A percentile compares a stretch with the other conserved stretches of the same genome.
phyloP scores from a whole-genome alignment of 1,139 yeast species.

The Zygoascus sp. region DNA sequence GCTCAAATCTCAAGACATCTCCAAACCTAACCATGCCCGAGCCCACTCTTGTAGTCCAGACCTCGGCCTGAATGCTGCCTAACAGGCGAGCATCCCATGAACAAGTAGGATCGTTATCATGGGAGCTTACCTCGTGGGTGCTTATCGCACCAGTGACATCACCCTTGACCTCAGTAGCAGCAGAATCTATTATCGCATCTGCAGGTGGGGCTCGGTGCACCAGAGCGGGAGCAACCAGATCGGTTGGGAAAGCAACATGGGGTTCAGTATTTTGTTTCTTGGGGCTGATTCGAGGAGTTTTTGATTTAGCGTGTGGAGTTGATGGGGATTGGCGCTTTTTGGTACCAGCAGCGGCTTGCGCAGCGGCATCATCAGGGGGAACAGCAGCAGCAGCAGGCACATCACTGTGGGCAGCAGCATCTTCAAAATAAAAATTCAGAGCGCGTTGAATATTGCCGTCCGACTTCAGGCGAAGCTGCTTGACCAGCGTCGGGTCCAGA shows the following conservation, averaged over 20 bases:
- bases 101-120: background rate
- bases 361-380: background rate
- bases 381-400: background rate
- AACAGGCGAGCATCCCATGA: conserved; percentile 41
- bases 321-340: background rate
- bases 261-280: too few species aligned
- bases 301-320: too few species aligned
- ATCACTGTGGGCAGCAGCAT: background rate
- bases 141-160: background rate
- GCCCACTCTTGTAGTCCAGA: conserved; percentile 83
- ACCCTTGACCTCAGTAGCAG: too few species aligned
- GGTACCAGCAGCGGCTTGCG: too few species aligned
- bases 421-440: conserved; percentile 29
- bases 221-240: too few species aligned
- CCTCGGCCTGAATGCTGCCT: conserved; percentile 69
- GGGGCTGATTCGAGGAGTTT: too few species aligned
- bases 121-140: background rate
- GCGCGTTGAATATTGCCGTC: conserved; percentile 31
- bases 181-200: too few species aligned
- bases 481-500: conserved; percentile 15
- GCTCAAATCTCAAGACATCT: conserved; percentile 42
- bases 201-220: too few species aligned
- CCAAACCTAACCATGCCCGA: conserved; percentile 48
- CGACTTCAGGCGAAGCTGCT: conserved; percentile 22
- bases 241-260: too few species aligned